A percentile compares a stretch with the other conserved stretches of the same genome.
phyloP scores from a whole-genome alignment of 805 yeast genomes.

The Schwanniomyces sp. region DNA sequence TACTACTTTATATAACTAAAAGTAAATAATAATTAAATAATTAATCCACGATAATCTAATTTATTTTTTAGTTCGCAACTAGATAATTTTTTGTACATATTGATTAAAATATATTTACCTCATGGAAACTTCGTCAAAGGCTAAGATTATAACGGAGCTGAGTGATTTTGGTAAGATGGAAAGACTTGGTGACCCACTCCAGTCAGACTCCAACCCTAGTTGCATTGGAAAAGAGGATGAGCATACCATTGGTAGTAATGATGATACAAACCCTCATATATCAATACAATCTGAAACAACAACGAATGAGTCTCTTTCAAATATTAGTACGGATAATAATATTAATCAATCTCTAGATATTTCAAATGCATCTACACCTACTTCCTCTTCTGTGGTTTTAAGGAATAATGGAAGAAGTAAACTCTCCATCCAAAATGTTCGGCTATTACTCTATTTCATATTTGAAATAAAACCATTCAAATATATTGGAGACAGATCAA shows the following conservation, averaged over 20 bases:
- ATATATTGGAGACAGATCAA: slow-evolving; percentile 32
- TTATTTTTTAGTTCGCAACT: background rate
- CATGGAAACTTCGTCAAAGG: background rate
- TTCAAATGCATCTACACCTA: background rate
- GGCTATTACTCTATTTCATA: slow-evolving; percentile 28
- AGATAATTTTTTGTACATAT: background rate
- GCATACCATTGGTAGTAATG: background rate
- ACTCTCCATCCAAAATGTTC: slow-evolving; percentile 26
- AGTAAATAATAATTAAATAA: background rate
- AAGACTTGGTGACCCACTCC: background rate
- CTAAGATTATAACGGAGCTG: background rate
- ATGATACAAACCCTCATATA: background rate
- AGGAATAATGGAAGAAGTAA: slow-evolving; percentile 18
- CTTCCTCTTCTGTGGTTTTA: slow-evolving; percentile 1
- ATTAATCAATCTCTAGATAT: slow-evolving; percentile 1
- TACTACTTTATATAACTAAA: background rate
- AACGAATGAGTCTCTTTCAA: slow-evolving; percentile 1
- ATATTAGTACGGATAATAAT: slow-evolving; percentile 1
- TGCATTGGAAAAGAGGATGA: background rate
- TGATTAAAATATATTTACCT: background rate
- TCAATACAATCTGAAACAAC: background rate
- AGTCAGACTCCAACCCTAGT: background rate
- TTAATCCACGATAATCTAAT: background rate
- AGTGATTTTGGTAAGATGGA: background rate
- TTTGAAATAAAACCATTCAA: slow-evolving; percentile 34